These are phyloP conservation scores for Colletotrichum karsti DNA, from an alignment of 2,329 filamentous ascomycete genomes.

Conservation along the genomic window DNA sequence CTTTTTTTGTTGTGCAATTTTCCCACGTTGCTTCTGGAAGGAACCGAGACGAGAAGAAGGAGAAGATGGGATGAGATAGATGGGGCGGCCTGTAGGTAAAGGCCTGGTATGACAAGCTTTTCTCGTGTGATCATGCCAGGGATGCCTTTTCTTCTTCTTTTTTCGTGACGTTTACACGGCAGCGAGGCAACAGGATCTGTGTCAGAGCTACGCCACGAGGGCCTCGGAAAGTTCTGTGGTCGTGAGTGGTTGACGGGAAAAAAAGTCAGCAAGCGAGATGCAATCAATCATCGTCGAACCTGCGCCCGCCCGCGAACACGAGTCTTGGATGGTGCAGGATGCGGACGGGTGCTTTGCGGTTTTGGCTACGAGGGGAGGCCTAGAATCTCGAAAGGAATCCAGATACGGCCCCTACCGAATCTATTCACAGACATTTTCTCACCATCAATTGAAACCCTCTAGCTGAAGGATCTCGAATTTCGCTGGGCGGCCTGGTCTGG, in stretches of 20 bases:
- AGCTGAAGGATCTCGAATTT: background rate
- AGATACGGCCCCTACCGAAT: too few relatives aligned
- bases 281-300: background rate
- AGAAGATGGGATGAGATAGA: background rate
- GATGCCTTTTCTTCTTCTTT: too few relatives aligned
- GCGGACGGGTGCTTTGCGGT: too few relatives aligned
- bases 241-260: background rate
- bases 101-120: background rate
- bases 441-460: too few relatives aligned
- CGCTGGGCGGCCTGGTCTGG: background rate
- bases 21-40: conserved; percentile 3
- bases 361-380: too few relatives aligned
- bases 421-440: too few relatives aligned
- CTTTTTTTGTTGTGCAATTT: too few relatives aligned
- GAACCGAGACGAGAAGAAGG: conserved; percentile 5
- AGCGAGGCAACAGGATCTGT: background rate
- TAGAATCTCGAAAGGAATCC: too few relatives aligned
- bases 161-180: too few relatives aligned
- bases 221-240: background rate
- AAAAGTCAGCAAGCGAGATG: background rate
- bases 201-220: background rate
- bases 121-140: background rate
- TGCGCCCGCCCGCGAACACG: background rate
- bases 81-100: background rate
- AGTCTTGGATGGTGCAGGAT: too few relatives aligned